These are phyloP conservation scores for Nigrospora oryzae DNA, from an alignment of 2,329 filamentous ascomycete species.

Conservation along the genomic window DNA sequence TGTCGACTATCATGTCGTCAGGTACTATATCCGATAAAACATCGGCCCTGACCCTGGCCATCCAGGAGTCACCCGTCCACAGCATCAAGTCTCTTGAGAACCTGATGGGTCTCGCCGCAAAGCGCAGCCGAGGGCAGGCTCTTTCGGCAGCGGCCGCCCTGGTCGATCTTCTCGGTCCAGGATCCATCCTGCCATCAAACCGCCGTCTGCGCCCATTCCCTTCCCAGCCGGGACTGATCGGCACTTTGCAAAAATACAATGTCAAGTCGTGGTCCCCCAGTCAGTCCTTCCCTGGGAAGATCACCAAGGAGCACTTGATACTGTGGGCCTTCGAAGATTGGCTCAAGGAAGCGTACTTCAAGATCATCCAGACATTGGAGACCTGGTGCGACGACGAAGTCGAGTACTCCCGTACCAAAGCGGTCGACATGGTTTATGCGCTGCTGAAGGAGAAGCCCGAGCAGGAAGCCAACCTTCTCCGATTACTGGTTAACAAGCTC, in stretches of 20 bases:
- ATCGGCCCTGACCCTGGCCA: constrained; percentile 84
- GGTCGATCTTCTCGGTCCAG: constrained; percentile 89
- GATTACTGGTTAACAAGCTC: constrained; percentile 90
- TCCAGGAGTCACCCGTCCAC: constrained; percentile 94
- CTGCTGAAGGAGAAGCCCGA: constrained; percentile 93
- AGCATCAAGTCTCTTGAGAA: constrained; percentile 85
- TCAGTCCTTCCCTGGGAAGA: constrained; percentile 63
- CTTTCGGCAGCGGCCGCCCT: constrained; percentile 87
- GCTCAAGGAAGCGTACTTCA: constrained; percentile 90
- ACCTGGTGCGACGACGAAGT: constrained; percentile 93
- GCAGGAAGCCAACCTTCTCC: constrained; percentile 88
- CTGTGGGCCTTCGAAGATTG: constrained; percentile 92
- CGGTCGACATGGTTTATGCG: constrained; percentile 86
- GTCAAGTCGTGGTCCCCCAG: constrained; percentile 54
- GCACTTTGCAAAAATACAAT: constrained; percentile 56
- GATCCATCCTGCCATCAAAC: constrained; percentile 73
- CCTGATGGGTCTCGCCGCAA: constrained; percentile 73
- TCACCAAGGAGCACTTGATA: constrained; percentile 72
- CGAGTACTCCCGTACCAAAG: constrained; percentile 80
- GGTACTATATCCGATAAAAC: constrained; percentile 96
- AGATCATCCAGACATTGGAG: constrained; percentile 84
- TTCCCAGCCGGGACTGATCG: constrained; percentile 68
- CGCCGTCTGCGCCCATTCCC: constrained; percentile 74
- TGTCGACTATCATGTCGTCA: constrained; percentile 93
- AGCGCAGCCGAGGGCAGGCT: constrained; percentile 87